These are phyloP conservation scores for Cystoderma amianthinum DNA, from an alignment of 768 basidiomycete genomes.

Conservation along the genomic window DNA sequence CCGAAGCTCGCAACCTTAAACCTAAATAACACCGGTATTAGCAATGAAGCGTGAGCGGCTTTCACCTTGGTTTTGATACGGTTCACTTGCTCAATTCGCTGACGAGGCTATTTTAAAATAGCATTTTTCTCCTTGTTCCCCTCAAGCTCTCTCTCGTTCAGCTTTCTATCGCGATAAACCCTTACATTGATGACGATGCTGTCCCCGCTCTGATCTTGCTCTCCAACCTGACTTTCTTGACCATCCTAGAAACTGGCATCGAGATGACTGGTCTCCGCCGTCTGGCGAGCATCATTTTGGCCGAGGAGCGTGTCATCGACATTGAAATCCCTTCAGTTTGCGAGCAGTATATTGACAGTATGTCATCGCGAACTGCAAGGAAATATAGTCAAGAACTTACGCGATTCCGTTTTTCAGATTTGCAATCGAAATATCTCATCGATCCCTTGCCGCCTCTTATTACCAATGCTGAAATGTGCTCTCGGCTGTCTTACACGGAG, in stretches of 20 bases:
- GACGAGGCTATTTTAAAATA: conserved; percentile 18
- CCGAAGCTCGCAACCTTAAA: conserved; percentile 39
- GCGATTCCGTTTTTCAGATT: conserved; percentile 30
- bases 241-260: conserved; percentile 46
- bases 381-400: background rate
- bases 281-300: conserved; percentile 28
- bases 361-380: conserved; percentile 9
- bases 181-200: conserved; percentile 46
- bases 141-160: conserved; percentile 46
- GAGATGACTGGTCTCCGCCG: conserved; percentile 53
- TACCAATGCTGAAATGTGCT: conserved; percentile 29
- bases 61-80: background rate
- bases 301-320: conserved; percentile 33
- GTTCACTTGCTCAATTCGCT: background rate
- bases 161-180: conserved; percentile 48
- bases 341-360: conserved; percentile 48
- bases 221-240: conserved; percentile 38
- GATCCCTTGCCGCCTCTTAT: conserved; percentile 44
- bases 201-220: conserved; percentile 48
- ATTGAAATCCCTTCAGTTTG: conserved; percentile 50
- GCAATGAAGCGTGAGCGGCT: conserved; percentile 57
- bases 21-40: conserved; percentile 46
- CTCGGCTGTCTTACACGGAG: conserved; percentile 35
- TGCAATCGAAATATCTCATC: conserved; percentile 41
- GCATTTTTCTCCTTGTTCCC: conserved; percentile 50